phyloP scores from a whole-genome alignment of 2,329 filamentous ascomycete species.

The Teratosphaeria zuluensis region DNA sequence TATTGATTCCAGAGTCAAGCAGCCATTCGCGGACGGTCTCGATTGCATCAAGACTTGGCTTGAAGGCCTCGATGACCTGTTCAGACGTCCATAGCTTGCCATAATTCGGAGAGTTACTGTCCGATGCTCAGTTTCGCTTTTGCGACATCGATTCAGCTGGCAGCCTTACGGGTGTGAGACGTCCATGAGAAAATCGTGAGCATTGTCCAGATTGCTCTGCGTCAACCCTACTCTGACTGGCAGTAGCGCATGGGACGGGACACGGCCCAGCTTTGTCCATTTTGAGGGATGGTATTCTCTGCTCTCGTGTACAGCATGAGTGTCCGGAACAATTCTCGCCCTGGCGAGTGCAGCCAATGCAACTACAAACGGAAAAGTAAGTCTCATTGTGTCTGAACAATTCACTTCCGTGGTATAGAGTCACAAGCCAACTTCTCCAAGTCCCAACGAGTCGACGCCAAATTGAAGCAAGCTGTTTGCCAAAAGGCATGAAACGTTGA shows the following conservation, averaged over 20 bases:
- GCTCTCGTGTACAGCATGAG: conserved; percentile 23
- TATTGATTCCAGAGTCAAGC: conserved; percentile 20
- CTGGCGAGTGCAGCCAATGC: background rate
- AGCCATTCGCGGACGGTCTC: conserved; percentile 7
- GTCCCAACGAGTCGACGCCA: too few species aligned
- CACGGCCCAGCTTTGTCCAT: conserved; percentile 26
- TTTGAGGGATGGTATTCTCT: conserved; percentile 13
- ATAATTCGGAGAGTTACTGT: conserved; percentile 6
- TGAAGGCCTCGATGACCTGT: conserved; percentile 19
- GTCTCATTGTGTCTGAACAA: background rate
- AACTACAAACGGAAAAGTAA: background rate
- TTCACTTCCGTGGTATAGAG: background rate
- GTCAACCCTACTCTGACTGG: conserved; percentile 16
- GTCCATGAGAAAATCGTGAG: conserved; percentile 8
- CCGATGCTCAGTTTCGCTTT: background rate
- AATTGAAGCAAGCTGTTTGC: too few species aligned
- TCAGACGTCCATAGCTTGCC: conserved; percentile 13
- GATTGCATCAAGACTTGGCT: conserved; percentile 17
- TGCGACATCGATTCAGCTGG: background rate
- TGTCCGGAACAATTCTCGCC: conserved; percentile 1
- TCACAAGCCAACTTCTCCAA: too few species aligned
- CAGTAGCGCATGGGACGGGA: conserved; percentile 13
- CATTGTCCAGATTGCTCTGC: conserved; percentile 8
- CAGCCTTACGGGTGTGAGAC: conserved; percentile 6
- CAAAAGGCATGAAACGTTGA: background rate